These are phyloP conservation scores for Leersia perrieri DNA, from an alignment of 176 grass and related monocot genomes.

Conservation along the genomic window DNA sequence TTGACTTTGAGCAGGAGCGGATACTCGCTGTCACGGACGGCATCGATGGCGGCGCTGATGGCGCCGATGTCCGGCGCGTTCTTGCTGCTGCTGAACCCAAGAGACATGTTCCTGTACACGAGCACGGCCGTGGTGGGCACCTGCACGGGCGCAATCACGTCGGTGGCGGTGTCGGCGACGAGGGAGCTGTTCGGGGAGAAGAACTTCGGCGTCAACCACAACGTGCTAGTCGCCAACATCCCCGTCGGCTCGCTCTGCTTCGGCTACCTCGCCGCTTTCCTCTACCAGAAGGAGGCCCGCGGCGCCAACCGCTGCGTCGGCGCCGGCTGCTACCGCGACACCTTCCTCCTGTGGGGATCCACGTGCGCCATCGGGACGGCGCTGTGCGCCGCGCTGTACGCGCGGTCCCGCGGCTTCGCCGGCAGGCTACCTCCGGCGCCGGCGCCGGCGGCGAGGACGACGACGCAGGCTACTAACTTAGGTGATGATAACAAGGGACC, in stretches of 20 bases:
- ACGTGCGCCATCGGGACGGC: constrained; percentile 56
- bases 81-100: constrained; percentile 64
- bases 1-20: constrained; percentile 43
- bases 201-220: constrained; percentile 95
- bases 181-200: constrained; percentile 85
- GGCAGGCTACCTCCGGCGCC: constrained; percentile 6
- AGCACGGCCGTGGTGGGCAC: constrained; percentile 76
- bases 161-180: constrained; percentile 80
- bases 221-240: constrained; percentile 88
- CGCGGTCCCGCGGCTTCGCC: constrained; percentile 33
- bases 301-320: constrained; percentile 56
- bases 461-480: constrained; percentile 15
- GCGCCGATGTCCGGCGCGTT: constrained; percentile 74
- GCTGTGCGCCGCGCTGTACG: constrained; percentile 67
- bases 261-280: constrained; percentile 73
- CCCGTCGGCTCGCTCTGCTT: constrained; percentile 85
- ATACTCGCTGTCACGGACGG: constrained; percentile 58
- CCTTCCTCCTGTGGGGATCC: constrained; percentile 71
- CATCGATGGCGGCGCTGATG: constrained; percentile 86
- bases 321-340: constrained; percentile 59
- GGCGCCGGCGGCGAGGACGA: background rate
- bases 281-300: constrained; percentile 61
- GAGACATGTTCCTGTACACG: constrained; percentile 49
- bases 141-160: constrained; percentile 90
- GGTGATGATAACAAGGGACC: background rate